Evolutionary conservation across 2,329 filamentous ascomycete species (phyloP).

Genomic region (Emergomyces pasteurianus): DNA sequence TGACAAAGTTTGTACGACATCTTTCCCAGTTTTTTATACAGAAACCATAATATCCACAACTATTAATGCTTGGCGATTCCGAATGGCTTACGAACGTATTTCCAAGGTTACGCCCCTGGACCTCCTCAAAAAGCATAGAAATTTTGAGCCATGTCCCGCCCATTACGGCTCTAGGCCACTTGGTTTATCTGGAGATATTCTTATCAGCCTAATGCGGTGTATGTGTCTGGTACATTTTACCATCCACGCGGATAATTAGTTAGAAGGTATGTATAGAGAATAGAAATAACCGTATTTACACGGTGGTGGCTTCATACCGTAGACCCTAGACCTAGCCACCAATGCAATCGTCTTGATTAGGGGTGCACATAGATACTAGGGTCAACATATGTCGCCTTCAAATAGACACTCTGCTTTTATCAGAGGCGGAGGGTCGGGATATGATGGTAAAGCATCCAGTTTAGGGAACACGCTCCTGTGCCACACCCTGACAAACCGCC

Average conservation of each 20-base stretch:
- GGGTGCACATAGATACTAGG: not conserved
- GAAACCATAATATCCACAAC: too few relatives aligned
- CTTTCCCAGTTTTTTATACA: too few relatives aligned
- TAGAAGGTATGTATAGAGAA: not conserved
- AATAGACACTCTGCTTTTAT: conserved; percentile 15
- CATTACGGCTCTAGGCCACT: too few relatives aligned
- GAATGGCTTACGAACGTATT: too few relatives aligned
- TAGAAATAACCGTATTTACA: not conserved
- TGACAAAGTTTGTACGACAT: not conserved
- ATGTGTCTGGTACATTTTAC: too few relatives aligned
- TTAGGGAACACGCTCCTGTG: conserved; percentile 36
- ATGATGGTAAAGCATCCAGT: not conserved
- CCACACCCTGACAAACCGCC: conserved; percentile 42
- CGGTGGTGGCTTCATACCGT: not conserved
- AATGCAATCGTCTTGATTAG: not conserved
- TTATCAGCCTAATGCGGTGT: too few relatives aligned
- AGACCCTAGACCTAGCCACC: not conserved
- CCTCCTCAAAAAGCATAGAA: too few relatives aligned
- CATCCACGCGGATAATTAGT: too few relatives aligned
- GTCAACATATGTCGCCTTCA: conserved; percentile 3
- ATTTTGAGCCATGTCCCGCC: too few relatives aligned
- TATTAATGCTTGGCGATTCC: not conserved
- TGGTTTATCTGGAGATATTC: too few relatives aligned
- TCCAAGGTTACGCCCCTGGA: too few relatives aligned
- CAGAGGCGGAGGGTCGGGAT: conserved; percentile 8